Evolutionary conservation across 768 basidiomycete genomes (phyloP).

Genomic region (Leucosporidium scottii): DNA sequence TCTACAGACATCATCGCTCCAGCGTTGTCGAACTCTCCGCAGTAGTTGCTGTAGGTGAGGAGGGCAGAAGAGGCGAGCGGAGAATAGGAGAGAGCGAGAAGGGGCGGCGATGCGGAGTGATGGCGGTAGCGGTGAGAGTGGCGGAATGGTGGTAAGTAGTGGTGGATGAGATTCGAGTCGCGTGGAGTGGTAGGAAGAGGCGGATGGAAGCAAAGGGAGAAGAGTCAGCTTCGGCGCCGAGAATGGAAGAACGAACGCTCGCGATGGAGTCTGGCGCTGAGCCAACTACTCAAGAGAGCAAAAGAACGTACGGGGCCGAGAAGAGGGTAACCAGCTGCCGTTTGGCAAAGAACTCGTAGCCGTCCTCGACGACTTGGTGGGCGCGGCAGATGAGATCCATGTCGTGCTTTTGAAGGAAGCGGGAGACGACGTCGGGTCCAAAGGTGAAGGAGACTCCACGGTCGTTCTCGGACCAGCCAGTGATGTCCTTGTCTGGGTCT

Average conservation of each 20-base stretch:
- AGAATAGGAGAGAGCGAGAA: too few species aligned
- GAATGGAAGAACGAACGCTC: neutral
- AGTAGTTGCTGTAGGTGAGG: constrained; percentile 28
- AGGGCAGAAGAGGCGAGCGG: too few species aligned
- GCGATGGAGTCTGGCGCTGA: too few species aligned
- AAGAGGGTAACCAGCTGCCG: constrained; percentile 93
- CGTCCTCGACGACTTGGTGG: constrained; percentile 98
- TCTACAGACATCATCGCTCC: constrained; percentile 99
- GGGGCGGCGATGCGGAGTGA: too few species aligned
- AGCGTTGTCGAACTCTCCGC: constrained; percentile 91
- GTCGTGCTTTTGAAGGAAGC: constrained; percentile 98
- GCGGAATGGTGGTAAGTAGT: too few species aligned
- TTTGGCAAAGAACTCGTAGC: constrained; percentile 98
- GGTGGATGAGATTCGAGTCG: too few species aligned
- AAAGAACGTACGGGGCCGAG: constrained; percentile 61
- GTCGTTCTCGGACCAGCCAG: constrained; percentile 99
- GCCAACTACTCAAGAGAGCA: too few species aligned
- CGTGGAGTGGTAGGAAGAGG: too few species aligned
- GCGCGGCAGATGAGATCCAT: constrained; percentile 99
- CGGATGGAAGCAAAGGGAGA: neutral
- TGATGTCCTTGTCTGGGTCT: constrained; percentile 98
- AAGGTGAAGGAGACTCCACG: constrained; percentile 98
- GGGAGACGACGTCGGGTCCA: constrained; percentile 93
- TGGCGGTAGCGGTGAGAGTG: too few species aligned
- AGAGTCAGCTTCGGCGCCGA: neutral